Evolutionary conservation across 2,329 filamentous ascomycete species (phyloP).

Genomic region (Canariomyces notabilis): DNA sequence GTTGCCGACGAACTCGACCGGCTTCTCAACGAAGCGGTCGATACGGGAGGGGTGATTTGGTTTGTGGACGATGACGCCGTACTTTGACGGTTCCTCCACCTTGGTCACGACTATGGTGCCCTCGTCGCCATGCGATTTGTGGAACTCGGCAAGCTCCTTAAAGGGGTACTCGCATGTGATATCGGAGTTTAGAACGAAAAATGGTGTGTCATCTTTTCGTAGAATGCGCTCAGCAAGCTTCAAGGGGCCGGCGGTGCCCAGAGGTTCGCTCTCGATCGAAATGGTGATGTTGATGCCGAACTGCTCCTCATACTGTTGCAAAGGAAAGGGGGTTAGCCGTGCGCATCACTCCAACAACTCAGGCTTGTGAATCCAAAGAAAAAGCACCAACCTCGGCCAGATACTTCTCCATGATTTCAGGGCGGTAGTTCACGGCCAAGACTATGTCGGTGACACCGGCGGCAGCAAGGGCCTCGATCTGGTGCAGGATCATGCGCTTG

Average conservation of each 20-base stretch:
- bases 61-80: slow-evolving; percentile 97
- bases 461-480: slow-evolving; percentile 89
- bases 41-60: slow-evolving; percentile 85
- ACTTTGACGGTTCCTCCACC: slow-evolving; percentile 98
- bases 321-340: slow-evolving; percentile 12
- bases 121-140: slow-evolving; percentile 88
- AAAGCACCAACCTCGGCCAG: slow-evolving; percentile 68
- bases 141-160: slow-evolving; percentile 81
- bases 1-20: slow-evolving; percentile 96
- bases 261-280: slow-evolving; percentile 91
- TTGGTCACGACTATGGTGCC: slow-evolving; percentile 98
- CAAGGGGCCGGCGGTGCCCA: slow-evolving; percentile 90
- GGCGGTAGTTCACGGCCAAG: slow-evolving; percentile 96
- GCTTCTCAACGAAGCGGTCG: slow-evolving; percentile 99
- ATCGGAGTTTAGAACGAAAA: slow-evolving; percentile 98
- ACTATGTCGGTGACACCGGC: slow-evolving; percentile 97
- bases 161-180: slow-evolving; percentile 98
- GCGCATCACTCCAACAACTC: background rate
- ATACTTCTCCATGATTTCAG: slow-evolving; percentile 94
- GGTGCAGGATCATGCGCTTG: slow-evolving; percentile 98
- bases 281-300: slow-evolving; percentile 96
- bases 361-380: slow-evolving; percentile 17
- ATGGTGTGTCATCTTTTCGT: slow-evolving; percentile 86
- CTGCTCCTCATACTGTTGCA: slow-evolving; percentile 72
- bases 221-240: slow-evolving; percentile 93